Evolutionary conservation across 345 rosid genomes (phyloP), one percentile per base, ranked within the genome.

Genomic region (Brassica incana): DNA sequence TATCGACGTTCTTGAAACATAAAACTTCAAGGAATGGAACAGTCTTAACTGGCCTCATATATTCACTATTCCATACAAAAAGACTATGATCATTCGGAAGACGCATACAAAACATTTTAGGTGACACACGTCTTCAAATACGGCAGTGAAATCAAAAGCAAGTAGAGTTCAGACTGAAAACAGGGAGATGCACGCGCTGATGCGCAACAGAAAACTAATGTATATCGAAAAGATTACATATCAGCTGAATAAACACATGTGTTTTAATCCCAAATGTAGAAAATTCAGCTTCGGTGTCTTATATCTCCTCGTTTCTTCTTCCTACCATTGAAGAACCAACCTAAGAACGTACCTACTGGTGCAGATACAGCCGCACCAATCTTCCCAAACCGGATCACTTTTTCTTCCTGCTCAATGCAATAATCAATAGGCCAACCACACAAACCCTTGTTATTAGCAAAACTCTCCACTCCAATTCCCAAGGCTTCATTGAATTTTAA

Each of bases 361-460:
- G 67, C 73, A 36, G 38, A 67, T 8, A 89, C 65, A 62, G 75
- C 85, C 54, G 84, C 82, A 81, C 82, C 40, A 1, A 87, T 87
- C 76, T 84, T 80, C 78, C 93, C 91, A 2, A 45, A 60, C 52
- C n/a, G 3, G 23, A 54, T 18, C 10, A 3, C 0, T 1, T 18
- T 67, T 67, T 38, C 78, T 6, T 40, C 43, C 20, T 0, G 43
- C 6, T 14, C 45, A 69, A 10, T 6, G 67, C 97, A 91, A 11
- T n/a, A 0, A 6, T 74, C 82, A 82, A 93, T 64, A 75, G 88
- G 88, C 7, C 0, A 0, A 52, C 97, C 97, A 78, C 95, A 93
- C 29, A 93, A 86, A 56, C 79, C 89, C 33, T 0, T 76, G 83
- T 93, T 93, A 77, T 86, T 86, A 16, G 85, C 88, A 82, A 78